Evolutionary conservation across 169 alveolate species (phyloP), one percentile per base, ranked within the genome.

Genomic region (Toxoplasma gondii): DNA sequence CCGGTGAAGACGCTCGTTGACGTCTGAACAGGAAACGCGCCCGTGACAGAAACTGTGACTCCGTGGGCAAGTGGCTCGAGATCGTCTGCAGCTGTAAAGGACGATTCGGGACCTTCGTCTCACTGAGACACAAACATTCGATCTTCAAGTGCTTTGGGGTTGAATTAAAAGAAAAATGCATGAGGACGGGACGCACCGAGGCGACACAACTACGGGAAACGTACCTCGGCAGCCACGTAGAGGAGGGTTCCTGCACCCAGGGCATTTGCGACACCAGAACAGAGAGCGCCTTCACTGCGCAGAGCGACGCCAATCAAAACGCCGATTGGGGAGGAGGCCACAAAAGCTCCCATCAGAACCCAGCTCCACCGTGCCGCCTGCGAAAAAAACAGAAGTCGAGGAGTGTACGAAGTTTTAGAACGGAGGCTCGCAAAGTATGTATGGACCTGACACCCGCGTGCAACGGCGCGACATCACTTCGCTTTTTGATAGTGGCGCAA

Each of bases 171-270:
- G 22, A 49, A 49, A 49, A 9, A 9, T 49, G 22, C 41, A 49
- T 49, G 58, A 49, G 1, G 58, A 49, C 58, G 58, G 58, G 58
- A 49, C 22, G 58, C 58, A 49, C 12, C 12, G 58, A 49, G 22
- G 58, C 58, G 22, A 49, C 41, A 39, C 41, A 31, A 64, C 78
- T 29, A 34, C 41, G 24, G 0, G 34, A 78, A 19, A 78, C 92
- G 43, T 22, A 87, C 92, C 92, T 87, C 92, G 0, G 92, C 44
- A 5, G 92, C 92, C 31, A 87, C 80, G 36, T 49, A 87, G 29
- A 87, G 44, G 45, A 87, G 81, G 9, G 92, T 87, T 31, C 92
- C 92, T 31, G 92, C 92, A 12, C 92, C 92, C 87, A 90, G 74
- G 34, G 93, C 93, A 16, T 90, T 90, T 64, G 88, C 36, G 88